Evolutionary conservation across 2,329 filamentous ascomycete species (phyloP).

Genomic region (Didymella sp.): DNA sequence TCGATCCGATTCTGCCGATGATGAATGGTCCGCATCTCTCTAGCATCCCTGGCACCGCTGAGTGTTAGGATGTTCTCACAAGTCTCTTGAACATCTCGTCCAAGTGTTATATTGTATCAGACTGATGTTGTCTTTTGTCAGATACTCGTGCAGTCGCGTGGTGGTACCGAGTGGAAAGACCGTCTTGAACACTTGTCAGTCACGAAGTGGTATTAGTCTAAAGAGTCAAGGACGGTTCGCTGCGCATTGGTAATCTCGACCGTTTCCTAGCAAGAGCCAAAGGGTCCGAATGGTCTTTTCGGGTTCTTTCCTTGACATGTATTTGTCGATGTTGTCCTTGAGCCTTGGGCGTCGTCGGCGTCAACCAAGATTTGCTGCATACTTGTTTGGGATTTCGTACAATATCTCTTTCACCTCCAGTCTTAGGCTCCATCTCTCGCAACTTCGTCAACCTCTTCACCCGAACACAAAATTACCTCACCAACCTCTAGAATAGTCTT

Average conservation of each 20-base stretch:
- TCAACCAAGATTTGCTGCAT: background rate
- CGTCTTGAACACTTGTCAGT: background rate
- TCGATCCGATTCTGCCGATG: background rate
- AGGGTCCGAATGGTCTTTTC: background rate
- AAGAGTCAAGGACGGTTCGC: background rate
- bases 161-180: background rate
- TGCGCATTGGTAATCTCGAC: background rate
- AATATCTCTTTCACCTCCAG: constrained; percentile 7
- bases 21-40: background rate
- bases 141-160: background rate
- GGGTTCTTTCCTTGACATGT: background rate
- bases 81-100: too few species aligned
- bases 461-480: background rate
- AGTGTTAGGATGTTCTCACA: too few species aligned
- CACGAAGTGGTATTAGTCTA: background rate
- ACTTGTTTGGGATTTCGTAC: background rate
- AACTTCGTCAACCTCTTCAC: background rate
- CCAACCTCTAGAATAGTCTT: background rate
- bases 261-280: background rate
- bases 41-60: background rate
- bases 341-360: background rate
- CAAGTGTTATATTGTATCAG: too few species aligned
- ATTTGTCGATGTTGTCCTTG: background rate
- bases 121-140: background rate
- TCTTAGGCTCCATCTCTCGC: background rate